Percentiles rank a stretch among this genome's conserved stretches.
Conservation (phyloP, 139 green algal genomes). For the Raphidocelis subcapitata region DNA sequence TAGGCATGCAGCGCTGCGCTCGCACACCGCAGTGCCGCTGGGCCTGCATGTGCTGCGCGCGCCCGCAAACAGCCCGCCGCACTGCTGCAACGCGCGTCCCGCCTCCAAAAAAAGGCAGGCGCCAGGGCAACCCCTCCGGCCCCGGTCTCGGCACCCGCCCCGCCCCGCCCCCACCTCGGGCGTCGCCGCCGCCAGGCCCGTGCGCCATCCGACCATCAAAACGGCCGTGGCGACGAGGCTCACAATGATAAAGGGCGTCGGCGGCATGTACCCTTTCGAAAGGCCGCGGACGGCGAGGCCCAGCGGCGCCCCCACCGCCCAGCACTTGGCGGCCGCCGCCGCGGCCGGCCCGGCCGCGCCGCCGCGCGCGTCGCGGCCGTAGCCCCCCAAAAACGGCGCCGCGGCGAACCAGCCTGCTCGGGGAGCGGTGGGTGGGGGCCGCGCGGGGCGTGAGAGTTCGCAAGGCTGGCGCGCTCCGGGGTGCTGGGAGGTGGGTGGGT, state of each 20-base stretch:
- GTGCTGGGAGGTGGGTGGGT: not conserved
- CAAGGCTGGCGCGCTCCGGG: not conserved
- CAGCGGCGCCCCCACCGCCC: slow-evolving; percentile 63
- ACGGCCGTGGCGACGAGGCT: slow-evolving; percentile 56
- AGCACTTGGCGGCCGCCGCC: slow-evolving; percentile 61
- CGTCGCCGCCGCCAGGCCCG: slow-evolving; percentile 46
- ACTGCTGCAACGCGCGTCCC: too few relatives aligned
- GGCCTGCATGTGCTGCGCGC: too few relatives aligned
- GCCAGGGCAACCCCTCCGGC: too few relatives aligned
- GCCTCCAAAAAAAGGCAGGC: too few relatives aligned
- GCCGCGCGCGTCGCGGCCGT: slow-evolving; percentile 46
- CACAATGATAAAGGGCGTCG: slow-evolving; percentile 71
- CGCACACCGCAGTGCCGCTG: too few relatives aligned
- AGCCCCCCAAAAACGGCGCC: slow-evolving; percentile 53
- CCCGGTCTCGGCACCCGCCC: too few relatives aligned
- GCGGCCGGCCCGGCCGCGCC: slow-evolving; percentile 42
- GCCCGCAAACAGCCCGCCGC: too few relatives aligned
- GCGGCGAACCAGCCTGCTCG: slow-evolving; percentile 61
- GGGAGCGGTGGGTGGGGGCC: not conserved
- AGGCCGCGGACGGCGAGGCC: slow-evolving; percentile 60
- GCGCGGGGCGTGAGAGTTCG: not conserved
- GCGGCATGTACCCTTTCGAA: slow-evolving; percentile 62
- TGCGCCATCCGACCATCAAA: slow-evolving; percentile 71
- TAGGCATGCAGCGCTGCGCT: too few relatives aligned
- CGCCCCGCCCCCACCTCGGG: slow-evolving; percentile 30